Evolutionary conservation across 2,329 filamentous ascomycete species (phyloP), one percentile per base, ranked within the genome.

Genomic region (Ophiostoma populinum): DNA sequence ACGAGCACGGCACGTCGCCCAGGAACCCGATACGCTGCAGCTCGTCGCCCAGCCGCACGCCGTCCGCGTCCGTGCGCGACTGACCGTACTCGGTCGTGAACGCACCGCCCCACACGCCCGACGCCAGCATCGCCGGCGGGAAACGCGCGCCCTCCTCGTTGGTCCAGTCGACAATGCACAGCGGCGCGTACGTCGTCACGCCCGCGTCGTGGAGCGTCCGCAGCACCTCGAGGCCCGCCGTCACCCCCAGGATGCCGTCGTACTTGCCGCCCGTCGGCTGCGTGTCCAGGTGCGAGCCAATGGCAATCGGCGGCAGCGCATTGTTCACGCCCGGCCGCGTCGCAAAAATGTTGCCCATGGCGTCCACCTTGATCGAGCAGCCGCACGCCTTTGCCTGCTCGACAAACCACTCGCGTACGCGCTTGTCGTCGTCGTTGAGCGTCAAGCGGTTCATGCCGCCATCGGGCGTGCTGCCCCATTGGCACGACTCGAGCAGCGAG

Each of bases 281-380:
- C 0, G 71, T 75, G 46, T 78, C 74, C 3, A 78, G 50, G 50
- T 85, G 79, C 6, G 71, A 78, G 2, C 79, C 79, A 19, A 71
- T 75, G 42, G 72, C 80, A 2, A 75, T 78, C 1, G 79, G 66
- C 7, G 70, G 61, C 1, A 70, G 65, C 11, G 67, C 60, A 13
- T 62, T 57, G 34, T 57, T 55, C 37, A 65, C 56, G 1, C 80
- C 80, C 3, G 72, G 67, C 3, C 75, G 65, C 5, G 81, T 61
- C 1, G 80, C 80, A 50, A 87, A 87, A 40, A 78, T 79, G 44
- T 87, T 87, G n/a, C 80, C 80, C 70, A 87, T 85, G 13, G 67
- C 60, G 49, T 90, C 81, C 1, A 82, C 53, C 0, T 65, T 75
- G 7, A 80, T 62, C 3, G 63, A 61, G 51, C 80, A 87, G 8